Evolutionary conservation across 345 rosid species (phyloP), one percentile per base, ranked within the genome.

Genomic region (Hibiscus syriacus): DNA sequence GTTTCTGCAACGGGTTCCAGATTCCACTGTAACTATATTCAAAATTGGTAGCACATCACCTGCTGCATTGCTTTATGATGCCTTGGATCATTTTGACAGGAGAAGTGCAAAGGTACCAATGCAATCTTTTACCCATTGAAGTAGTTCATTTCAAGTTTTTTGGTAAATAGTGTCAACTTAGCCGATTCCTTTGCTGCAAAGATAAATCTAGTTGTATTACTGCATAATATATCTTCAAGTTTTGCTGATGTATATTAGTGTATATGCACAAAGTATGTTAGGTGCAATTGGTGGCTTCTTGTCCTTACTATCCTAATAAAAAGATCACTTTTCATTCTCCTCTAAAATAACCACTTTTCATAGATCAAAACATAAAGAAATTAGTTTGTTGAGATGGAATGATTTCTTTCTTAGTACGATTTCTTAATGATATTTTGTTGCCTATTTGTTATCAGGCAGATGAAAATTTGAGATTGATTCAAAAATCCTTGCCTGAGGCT

Each of bases 1-100:
- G 73, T 89, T 89, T 77, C 85, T 94, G 27, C 99, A 94, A 76
- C 73, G 98, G 39, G 99, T 91, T 58, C 98, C 99, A 69, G 92
- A 92, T 80, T 94, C 98, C 30, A 94, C 98, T 22, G 97, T 85
- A 43, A 82, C 90, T 60, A 94, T 94, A 66, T 94, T 94, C 80
- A 88, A 87, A 78, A 94, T 94, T 61, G 99, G 99, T 70, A 94
- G 99, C 80, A 91, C 99, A 1, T 81, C 92, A n/a, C 96, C 96
- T 67, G 97, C 97, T 30, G 92, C 97, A 14, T 79, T 91, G 74
- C 78, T 94, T 0, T 84, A 79, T 74, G 99, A 94, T 78, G 98
- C 98, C 58, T 86, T 89, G 85, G 98, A 94, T 85, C 98, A 91
- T 83, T 94, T 91, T 76, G 99, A 94, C 72, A 72, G 90, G 79